A percentile compares a stretch with the other conserved stretches of the same genome.
Evolutionary conservation across 1,284 basidiomycete species (phyloP).

Genomic region (Sparassis latifolia): DNA sequence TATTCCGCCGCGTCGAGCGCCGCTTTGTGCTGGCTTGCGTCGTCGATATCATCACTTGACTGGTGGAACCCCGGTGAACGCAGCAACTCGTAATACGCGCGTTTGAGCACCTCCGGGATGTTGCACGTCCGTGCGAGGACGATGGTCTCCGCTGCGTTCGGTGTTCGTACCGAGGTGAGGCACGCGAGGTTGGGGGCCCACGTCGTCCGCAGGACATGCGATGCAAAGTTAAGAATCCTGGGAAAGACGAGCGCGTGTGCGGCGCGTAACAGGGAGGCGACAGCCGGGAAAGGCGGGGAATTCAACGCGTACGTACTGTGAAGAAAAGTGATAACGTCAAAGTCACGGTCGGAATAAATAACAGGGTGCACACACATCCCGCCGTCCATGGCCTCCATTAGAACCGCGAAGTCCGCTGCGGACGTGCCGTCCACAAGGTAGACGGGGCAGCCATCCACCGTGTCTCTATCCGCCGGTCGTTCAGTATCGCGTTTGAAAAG

Average conservation of each 20-base stretch:
- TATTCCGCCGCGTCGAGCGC: background rate
- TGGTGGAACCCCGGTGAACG: conserved; percentile 12
- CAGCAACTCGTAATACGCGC: conserved; percentile 30
- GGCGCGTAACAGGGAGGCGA: conserved; percentile 21
- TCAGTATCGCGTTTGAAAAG: conserved; percentile 14
- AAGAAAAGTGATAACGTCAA: conserved; percentile 1
- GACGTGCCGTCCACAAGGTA: conserved; percentile 14
- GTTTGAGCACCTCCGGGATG: conserved; percentile 23
- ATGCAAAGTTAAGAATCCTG: conserved; percentile 14
- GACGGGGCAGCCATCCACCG: conserved; percentile 18
- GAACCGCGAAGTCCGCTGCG: conserved; percentile 24
- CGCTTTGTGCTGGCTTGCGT: background rate
- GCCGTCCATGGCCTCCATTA: conserved; percentile 27
- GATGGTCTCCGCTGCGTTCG: conserved; percentile 19
- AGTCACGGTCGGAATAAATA: background rate
- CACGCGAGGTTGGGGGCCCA: conserved; percentile 16
- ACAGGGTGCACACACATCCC: conserved; percentile 22
- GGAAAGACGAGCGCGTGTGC: conserved; percentile 18
- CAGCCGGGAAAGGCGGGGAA: conserved; percentile 14
- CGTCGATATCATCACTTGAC: background rate
- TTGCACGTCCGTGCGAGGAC: conserved; percentile 19
- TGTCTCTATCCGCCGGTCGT: conserved; percentile 7
- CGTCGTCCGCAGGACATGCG: conserved; percentile 15
- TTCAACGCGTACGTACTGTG: conserved; percentile 10
- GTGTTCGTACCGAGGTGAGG: conserved; percentile 4